phyloP scores from a whole-genome alignment of 495 filamentous ascomycete genomes.

The Schizothecium vesticola region DNA sequence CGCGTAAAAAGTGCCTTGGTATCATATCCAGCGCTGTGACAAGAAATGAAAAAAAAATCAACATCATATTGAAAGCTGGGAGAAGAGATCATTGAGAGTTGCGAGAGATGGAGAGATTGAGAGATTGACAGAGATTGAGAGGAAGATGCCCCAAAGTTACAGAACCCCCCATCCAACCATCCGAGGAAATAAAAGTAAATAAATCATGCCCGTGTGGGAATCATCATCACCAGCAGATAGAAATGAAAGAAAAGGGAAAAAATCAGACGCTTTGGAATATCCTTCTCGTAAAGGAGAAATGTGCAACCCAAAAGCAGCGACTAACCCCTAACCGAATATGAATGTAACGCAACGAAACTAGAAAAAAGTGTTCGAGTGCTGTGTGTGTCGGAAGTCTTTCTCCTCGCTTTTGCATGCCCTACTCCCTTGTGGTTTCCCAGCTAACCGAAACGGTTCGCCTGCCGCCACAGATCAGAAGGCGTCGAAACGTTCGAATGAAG shows the following conservation, averaged over 20 bases:
- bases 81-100: slow-evolving; percentile 27
- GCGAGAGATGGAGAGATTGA: slow-evolving; percentile 13
- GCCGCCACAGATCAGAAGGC: background rate
- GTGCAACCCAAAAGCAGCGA: background rate
- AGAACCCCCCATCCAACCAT: slow-evolving; percentile 16
- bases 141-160: slow-evolving; percentile 24
- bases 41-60: background rate
- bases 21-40: background rate
- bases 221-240: slow-evolving; percentile 2
- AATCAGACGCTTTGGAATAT: background rate
- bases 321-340: background rate
- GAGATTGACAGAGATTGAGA: slow-evolving; percentile 27
- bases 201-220: background rate
- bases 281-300: background rate
- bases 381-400: slow-evolving; percentile 2
- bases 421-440: background rate
- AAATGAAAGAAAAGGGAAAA: slow-evolving; percentile 1
- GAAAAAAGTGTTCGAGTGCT: background rate
- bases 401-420: background rate
- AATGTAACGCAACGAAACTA: background rate
- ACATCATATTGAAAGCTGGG: background rate
- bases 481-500: slow-evolving; percentile 3
- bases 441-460: background rate
- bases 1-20: background rate
- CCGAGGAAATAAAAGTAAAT: slow-evolving; percentile 12